Evolutionary conservation across 2,329 filamentous ascomycete species (phyloP).

Genomic region (Hypoxylon sp.): DNA sequence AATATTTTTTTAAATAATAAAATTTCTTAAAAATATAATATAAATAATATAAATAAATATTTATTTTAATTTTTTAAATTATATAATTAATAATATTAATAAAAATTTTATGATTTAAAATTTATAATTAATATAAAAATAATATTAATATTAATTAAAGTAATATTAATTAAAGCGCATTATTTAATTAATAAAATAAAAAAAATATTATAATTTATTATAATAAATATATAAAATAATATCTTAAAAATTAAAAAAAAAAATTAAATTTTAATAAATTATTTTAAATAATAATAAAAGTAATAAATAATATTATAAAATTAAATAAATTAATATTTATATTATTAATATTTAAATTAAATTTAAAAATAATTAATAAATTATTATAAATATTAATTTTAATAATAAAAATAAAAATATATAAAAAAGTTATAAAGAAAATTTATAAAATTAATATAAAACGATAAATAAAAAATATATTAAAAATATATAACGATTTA

Average conservation of each 20-base stretch:
- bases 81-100: background rate
- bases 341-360: background rate
- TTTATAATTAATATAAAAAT: background rate
- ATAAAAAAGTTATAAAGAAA: background rate
- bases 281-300: no score
- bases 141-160: background rate
- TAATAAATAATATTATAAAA: background rate
- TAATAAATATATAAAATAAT: background rate
- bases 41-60: no score
- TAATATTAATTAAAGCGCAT: background rate
- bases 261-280: background rate
- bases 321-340: background rate
- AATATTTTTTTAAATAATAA: background rate
- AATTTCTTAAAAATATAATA: background rate
- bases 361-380: background rate
- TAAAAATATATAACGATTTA: background rate
- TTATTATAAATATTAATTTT: background rate
- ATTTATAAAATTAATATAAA: background rate
- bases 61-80: background rate
- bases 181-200: background rate
- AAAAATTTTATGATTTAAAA: background rate
- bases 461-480: background rate
- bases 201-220: background rate
- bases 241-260: background rate
- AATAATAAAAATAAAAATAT: background rate